Evolutionary conservation across 1,139 yeast genomes (phyloP).

Genomic region (Eremothecium gossypii): DNA sequence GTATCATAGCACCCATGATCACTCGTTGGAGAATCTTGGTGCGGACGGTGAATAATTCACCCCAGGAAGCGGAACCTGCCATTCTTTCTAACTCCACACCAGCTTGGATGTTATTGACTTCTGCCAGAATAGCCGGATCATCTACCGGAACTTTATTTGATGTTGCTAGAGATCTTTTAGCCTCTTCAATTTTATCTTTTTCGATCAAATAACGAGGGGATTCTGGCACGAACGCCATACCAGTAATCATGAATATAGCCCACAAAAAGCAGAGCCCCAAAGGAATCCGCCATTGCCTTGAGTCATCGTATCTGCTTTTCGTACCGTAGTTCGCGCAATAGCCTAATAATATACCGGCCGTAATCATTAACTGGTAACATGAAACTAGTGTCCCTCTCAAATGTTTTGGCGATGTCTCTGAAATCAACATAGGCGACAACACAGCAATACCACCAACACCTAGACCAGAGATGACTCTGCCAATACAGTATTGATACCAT

Average conservation of each 20-base stretch:
- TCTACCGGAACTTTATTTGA: constrained; percentile 38
- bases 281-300: constrained; percentile 40
- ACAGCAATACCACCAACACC: constrained; percentile 61
- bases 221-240: constrained; percentile 43
- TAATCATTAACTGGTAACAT: constrained; percentile 56
- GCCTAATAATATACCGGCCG: constrained; percentile 55
- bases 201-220: constrained; percentile 42
- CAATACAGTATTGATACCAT: constrained; percentile 51
- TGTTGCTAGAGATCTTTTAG: constrained; percentile 39
- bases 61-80: constrained; percentile 25
- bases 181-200: constrained; percentile 26
- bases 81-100: not conserved
- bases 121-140: constrained; percentile 36
- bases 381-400: constrained; percentile 61
- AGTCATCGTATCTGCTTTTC: constrained; percentile 6
- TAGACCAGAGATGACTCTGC: constrained; percentile 55
- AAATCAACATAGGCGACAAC: constrained; percentile 53
- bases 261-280: constrained; percentile 40
- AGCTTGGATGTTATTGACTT: constrained; percentile 33
- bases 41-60: constrained; percentile 39
- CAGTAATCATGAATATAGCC: constrained; percentile 39
- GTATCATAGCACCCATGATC: constrained; percentile 42
- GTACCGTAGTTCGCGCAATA: constrained; percentile 50
- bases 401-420: constrained; percentile 59
- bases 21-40: constrained; percentile 41